Conservation (phyloP, 345 rosid genomes). For the Corymbia maculata region DNA sequence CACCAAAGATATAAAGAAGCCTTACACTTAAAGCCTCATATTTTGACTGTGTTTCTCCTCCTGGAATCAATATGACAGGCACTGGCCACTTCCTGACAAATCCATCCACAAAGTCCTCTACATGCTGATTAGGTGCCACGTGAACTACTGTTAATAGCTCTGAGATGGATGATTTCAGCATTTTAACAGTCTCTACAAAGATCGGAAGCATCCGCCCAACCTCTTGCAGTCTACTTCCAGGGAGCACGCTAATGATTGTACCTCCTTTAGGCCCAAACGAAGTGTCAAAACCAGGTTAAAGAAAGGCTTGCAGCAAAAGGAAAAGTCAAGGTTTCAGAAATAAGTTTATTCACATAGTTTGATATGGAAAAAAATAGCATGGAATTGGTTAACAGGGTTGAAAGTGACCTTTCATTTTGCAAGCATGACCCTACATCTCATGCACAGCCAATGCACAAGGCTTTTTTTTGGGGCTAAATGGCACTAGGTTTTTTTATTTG, state of each 20-base stretch:
- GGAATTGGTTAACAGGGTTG: neutral
- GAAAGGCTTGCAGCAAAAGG: neutral
- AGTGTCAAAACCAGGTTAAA: neutral
- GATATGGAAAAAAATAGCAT: neutral
- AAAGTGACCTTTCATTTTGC: neutral
- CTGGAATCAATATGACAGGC: constrained; percentile 58
- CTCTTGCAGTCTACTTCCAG: constrained; percentile 96
- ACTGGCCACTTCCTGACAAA: constrained; percentile 59
- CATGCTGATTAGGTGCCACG: constrained; percentile 70
- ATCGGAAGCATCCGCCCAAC: constrained; percentile 83
- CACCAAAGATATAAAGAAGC: neutral
- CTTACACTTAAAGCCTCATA: constrained; percentile 77
- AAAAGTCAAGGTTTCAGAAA: neutral
- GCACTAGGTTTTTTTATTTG: neutral
- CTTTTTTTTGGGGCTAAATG: neutral
- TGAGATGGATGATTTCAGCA: constrained; percentile 37
- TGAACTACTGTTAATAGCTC: constrained; percentile 49
- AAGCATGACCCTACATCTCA: neutral
- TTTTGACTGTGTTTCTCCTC: constrained; percentile 50
- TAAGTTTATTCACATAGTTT: neutral
- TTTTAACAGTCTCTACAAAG: constrained; percentile 39
- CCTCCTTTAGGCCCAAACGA: constrained; percentile 38
- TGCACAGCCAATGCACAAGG: neutral
- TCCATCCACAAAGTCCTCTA: constrained; percentile 35
- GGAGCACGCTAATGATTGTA: constrained; percentile 57